phyloP scores from a whole-genome alignment of 495 filamentous ascomycete genomes.

The Peziza echinospora region DNA sequence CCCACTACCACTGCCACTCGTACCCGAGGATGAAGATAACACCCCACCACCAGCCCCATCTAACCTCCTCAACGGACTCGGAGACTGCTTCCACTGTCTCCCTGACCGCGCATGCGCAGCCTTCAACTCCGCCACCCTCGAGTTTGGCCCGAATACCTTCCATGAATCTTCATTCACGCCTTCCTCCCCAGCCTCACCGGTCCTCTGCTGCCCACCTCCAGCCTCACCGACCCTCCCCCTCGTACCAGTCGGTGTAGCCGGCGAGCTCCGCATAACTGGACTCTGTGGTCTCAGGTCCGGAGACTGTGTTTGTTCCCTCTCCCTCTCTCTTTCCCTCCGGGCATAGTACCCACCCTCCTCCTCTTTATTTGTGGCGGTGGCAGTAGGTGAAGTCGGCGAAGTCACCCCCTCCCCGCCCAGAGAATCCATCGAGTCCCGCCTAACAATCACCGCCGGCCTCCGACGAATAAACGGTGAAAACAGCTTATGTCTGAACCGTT shows the following conservation, averaged over 20 bases:
- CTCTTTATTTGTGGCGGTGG: too few relatives aligned
- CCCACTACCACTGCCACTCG: not conserved
- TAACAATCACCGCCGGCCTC: not conserved
- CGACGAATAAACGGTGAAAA: slow-evolving; percentile 1
- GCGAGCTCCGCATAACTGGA: slow-evolving; percentile 7
- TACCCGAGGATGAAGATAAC: not conserved
- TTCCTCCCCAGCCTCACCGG: not conserved
- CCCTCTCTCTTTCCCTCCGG: not conserved
- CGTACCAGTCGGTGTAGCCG: slow-evolving; percentile 11
- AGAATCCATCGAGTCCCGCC: slow-evolving; percentile 1
- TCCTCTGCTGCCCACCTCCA: not conserved
- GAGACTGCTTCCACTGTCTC: slow-evolving; percentile 9
- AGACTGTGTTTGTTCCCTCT: too few relatives aligned
- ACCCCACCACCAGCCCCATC: slow-evolving; percentile 1
- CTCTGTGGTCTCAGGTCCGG: not conserved
- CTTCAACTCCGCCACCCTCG: slow-evolving; percentile 7
- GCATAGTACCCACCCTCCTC: slow-evolving; percentile 2
- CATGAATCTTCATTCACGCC: slow-evolving; percentile 2
- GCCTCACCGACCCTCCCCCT: not conserved
- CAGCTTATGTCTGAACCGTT: slow-evolving; percentile 6
- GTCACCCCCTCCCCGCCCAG: slow-evolving; percentile 1
- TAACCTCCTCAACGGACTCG: slow-evolving; percentile 12
- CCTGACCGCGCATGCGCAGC: not conserved
- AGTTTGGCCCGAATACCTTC: slow-evolving; percentile 11
- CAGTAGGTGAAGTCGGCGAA: slow-evolving; percentile 3